Evolutionary conservation across 2,329 filamentous ascomycete species (phyloP), one percentile per base, ranked within the genome.

Genomic region (Trichoderma sp.): DNA sequence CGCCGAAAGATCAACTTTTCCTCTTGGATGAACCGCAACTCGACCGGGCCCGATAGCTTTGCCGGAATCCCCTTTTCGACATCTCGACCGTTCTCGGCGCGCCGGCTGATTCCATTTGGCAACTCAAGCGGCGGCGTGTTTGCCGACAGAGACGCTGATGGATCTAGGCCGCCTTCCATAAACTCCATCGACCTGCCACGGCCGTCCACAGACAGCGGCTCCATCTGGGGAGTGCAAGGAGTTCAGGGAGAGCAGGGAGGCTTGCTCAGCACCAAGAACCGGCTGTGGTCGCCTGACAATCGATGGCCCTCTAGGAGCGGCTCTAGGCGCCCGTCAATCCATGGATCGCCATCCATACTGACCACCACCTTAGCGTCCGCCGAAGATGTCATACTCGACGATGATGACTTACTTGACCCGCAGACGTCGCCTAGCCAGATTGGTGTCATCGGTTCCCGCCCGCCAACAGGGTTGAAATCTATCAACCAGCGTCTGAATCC

Each of bases 371-470:
- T 91, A 20, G 88, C 88, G 12, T 89, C 88, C 13, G 88, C 88
- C 0, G 88, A 91, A 34, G 89, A 91, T 75, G 89, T 89, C 73
- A 90, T 91, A 43, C 79, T 91, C 26, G 86, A 88, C 69, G 85
- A 88, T n/a, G 81, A 86, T 3, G 88, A 87, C 43, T 78, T 88
- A 13, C 79, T 87, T 2, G 83, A 88, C 65, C 85, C 85, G 0
- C 83, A 87, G 73, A 82, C 83, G 4, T 85, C 86, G 13, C 86
- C 87, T 6, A 88, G 86, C 68, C 86, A 90, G 58, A 87, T 91
- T 3, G 89, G 90, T 26, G 87, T 91, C 1, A 98, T 98, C 75
- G 95, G 95, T 28, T 97, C 93, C 61, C 90, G 91, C 3, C 93
- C 92, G 2, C 82, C 83, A 5, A 80, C 78, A 7, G 74, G 79